phyloP scores from a whole-genome alignment of 129 eudicot genomes.

The Glebionis coronaria region DNA sequence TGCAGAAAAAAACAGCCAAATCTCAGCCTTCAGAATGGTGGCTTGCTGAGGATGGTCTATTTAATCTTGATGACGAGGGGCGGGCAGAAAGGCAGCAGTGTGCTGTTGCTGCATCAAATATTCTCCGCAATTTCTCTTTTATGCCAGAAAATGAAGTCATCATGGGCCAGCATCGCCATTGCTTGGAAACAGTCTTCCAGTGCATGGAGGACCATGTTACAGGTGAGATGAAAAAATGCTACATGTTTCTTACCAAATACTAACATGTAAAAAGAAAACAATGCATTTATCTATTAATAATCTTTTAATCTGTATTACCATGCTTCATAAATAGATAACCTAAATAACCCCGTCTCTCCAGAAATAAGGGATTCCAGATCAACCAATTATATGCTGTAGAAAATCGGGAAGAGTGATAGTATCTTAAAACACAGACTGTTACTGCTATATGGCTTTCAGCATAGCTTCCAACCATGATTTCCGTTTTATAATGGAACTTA shows the following conservation, averaged over 20 bases:
- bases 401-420: too few species aligned
- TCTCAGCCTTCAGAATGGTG: constrained; percentile 78
- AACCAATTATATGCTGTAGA: too few species aligned
- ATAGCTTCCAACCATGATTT: too few species aligned
- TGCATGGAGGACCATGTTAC: constrained; percentile 84
- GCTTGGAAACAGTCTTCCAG: constrained; percentile 88
- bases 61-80: constrained; percentile 92
- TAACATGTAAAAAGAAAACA: background rate
- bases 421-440: too few species aligned
- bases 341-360: background rate
- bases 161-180: constrained; percentile 97
- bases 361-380: background rate
- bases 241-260: background rate
- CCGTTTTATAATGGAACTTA: too few species aligned
- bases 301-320: background rate
- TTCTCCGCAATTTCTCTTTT: constrained; percentile 90
- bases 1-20: constrained; percentile 53
- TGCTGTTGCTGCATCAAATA: constrained; percentile 98
- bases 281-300: background rate
- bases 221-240: constrained; percentile 42
- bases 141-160: constrained; percentile 96
- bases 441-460: too few species aligned
- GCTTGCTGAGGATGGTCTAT: constrained; percentile 93
- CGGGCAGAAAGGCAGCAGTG: constrained; percentile 91
- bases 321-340: background rate